Evolutionary conservation across 345 rosid genomes (phyloP), one percentile per base, ranked within the genome.

Genomic region (Eutrema japonicum): DNA sequence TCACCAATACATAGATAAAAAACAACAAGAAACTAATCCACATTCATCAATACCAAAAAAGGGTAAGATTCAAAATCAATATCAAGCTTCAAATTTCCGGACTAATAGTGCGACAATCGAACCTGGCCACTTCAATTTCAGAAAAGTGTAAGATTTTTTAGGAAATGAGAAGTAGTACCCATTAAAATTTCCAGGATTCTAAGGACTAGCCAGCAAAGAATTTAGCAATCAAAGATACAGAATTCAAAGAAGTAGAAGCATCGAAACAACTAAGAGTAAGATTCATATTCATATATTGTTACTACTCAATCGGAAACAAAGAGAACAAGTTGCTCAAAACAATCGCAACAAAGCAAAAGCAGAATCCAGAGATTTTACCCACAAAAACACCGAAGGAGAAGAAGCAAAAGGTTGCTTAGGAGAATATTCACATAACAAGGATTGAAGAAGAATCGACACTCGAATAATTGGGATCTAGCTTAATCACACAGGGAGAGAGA

Each of bases 191-290:
- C 35, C 8, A 67, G 64, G 56, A 52, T 42, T 52, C 27, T 13
- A 51, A 52, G 22, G 16, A 75, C 27, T 33, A 38, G 46, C 63
- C 47, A 54, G 1, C 29, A 8, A 12, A 61, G 36, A 76, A 64
- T 32, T 14, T 32, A 64, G 12, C 16, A 53, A 63, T 7, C 66
- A 69, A 45, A 53, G 70, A 61, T 76, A 64, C 60, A 69, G 4
- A 63, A 69, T 47, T 6, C 16, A 42, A 58, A 33, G 57, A 68
- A 29, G 18, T 68, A 68, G 51, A 68, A 27, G 38, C 30, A 57
- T 71, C 16, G 40, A 72, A 45, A 64, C 35, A 54, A 70, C 70
- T 82, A 81, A 70, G 76, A 80, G 48, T 74, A 64, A 29, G 46
- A 75, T 51, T 81, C 14, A 46, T 16, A 75, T 51, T 81, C 14